phyloP scores from a whole-genome alignment of 768 basidiomycete genomes.

The Terana coerulea region DNA sequence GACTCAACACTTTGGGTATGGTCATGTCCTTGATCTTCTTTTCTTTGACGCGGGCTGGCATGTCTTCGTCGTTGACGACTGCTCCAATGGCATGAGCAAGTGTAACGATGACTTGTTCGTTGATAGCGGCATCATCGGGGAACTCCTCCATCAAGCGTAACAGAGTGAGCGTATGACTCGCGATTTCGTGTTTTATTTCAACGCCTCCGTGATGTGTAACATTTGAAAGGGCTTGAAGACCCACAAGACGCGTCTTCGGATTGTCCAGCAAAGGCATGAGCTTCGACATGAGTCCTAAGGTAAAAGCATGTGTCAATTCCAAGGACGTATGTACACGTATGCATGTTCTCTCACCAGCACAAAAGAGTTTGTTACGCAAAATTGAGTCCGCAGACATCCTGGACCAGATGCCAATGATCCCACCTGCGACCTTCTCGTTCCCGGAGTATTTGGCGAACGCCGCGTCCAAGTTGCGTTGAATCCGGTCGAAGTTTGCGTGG shows the following conservation, averaged over 20 bases:
- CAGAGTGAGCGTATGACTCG: slow-evolving; percentile 36
- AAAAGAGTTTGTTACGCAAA: slow-evolving; percentile 54
- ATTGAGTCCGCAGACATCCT: slow-evolving; percentile 61
- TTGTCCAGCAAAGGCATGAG: slow-evolving; percentile 51
- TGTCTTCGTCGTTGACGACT: slow-evolving; percentile 38
- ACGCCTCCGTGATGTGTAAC: slow-evolving; percentile 61
- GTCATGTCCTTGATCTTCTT: slow-evolving; percentile 28
- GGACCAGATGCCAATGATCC: slow-evolving; percentile 57
- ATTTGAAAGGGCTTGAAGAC: slow-evolving; percentile 51
- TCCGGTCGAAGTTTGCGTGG: slow-evolving; percentile 51
- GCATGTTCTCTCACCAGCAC: slow-evolving; percentile 39
- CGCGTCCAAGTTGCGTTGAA: slow-evolving; percentile 48
- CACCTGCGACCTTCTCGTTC: slow-evolving; percentile 49
- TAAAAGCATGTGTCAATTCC: no score
- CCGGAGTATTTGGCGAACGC: slow-evolving; percentile 39
- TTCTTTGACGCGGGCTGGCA: slow-evolving; percentile 34
- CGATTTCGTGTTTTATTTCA: slow-evolving; percentile 47
- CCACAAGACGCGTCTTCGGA: slow-evolving; percentile 46
- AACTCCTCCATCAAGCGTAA: slow-evolving; percentile 44
- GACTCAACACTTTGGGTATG: slow-evolving; percentile 36
- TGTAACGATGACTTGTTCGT: slow-evolving; percentile 48
- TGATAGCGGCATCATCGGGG: slow-evolving; percentile 46
- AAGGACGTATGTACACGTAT: background rate
- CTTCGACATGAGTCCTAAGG: slow-evolving; percentile 59
- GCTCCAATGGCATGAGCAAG: slow-evolving; percentile 49